Evolutionary conservation across 163 green algal genomes (phyloP).

Genomic region (Scenedesmus sp.): DNA sequence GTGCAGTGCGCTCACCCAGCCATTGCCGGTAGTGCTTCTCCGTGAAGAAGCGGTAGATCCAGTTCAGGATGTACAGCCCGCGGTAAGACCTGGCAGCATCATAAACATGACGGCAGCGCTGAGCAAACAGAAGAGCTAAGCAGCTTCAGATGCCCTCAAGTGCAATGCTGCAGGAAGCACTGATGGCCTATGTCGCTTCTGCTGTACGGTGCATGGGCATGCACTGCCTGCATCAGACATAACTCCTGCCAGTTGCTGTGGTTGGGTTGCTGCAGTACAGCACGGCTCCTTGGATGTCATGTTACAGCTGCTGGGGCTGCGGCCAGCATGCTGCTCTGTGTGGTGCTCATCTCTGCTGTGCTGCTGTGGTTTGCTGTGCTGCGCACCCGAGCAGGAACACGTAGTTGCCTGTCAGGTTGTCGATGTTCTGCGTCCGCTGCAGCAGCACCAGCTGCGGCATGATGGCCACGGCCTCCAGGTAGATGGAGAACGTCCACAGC

Average conservation of each 20-base stretch:
- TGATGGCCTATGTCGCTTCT: slow-evolving; percentile 67
- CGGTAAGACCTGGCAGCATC: slow-evolving; percentile 87
- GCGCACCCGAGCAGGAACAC: slow-evolving; percentile 94
- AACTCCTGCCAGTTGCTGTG: not conserved
- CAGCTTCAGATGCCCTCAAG: not conserved
- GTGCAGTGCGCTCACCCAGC: slow-evolving; percentile 75
- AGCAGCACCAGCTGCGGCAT: slow-evolving; percentile 98
- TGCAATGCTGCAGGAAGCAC: slow-evolving; percentile 84
- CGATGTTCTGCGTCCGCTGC: slow-evolving; percentile 98
- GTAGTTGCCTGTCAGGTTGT: slow-evolving; percentile 99
- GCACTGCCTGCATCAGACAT: not conserved
- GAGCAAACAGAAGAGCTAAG: not conserved
- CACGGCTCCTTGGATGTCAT: not conserved
- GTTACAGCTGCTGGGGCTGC: not conserved
- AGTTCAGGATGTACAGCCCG: slow-evolving; percentile 99
- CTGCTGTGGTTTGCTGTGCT: not conserved
- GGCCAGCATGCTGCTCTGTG: not conserved
- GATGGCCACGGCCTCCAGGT: slow-evolving; percentile 98
- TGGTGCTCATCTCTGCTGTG: not conserved
- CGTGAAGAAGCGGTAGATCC: slow-evolving; percentile 97
- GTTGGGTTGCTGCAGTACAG: not conserved
- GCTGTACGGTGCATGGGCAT: not conserved
- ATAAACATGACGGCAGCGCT: not conserved
- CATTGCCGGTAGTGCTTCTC: slow-evolving; percentile 94
- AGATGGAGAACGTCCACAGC: slow-evolving; percentile 99